Evolutionary conservation across 768 basidiomycete genomes (phyloP), one percentile per base, ranked within the genome.

Genomic region (Aureoboletus auriporus): DNA sequence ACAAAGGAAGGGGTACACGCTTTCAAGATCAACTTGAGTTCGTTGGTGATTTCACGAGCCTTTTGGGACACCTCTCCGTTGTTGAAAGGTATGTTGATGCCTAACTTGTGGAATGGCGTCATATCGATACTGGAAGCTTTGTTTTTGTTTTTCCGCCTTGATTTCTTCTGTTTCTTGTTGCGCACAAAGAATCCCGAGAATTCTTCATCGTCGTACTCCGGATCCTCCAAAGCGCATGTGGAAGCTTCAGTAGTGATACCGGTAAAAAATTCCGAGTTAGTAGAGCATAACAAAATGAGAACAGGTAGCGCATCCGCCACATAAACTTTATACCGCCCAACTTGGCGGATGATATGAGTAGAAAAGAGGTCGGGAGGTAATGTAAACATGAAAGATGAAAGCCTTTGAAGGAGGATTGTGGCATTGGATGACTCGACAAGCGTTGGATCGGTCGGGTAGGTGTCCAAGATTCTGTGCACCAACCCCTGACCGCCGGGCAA

Each of bases 71-170:
- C 62, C 11, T 67, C 69, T 9, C 36, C 49, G 1, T 37, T 33
- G 8, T 50, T 58, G 8, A 30, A 31, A 6, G 75, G 74, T 2
- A 67, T 56, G 10, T 36, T 39, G 2, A 50, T 26, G 1, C 61
- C 61, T 16, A 75, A 55, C 27, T 49, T 63, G 5, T 54, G 56
- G 39, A 76, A 71, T 0, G 59, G 61, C 6, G 56, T 47, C 9
- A 35, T 26, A 34, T 76, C 61, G 10, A 70, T 37, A 8, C 49
- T 16, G 4, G 50, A 36, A 34, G 29, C 13, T 17, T 41, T 41
- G 40, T 49, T 46, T 46, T 56, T 44, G 37, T 33, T 45, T 49
- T 50, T 59, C 37, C 50, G 52, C 55, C 45, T 65, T 35, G 46
- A 35, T 44, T 61, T 61, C 41, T 63, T 67, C 48, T 68, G 73